Percentiles rank a stretch among this genome's conserved stretches.
Conservation (phyloP, 768 basidiomycete genomes). For the Russula sp. region DNA sequence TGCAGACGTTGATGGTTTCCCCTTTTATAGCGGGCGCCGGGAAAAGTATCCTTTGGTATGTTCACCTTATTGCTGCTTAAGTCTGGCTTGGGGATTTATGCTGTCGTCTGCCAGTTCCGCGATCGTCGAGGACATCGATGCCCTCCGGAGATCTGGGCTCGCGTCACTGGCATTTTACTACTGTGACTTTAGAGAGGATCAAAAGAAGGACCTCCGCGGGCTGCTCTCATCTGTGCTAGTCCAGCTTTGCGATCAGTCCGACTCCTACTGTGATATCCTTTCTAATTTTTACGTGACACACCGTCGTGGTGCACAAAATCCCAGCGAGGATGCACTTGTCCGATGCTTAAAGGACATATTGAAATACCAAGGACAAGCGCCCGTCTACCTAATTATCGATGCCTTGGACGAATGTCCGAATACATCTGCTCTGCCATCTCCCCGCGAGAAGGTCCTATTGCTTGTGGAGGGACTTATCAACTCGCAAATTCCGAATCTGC, state of each 20-base stretch:
- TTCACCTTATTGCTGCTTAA: too few relatives aligned
- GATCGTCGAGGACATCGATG: too few relatives aligned
- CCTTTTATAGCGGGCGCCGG: too few relatives aligned
- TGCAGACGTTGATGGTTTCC: too few relatives aligned
- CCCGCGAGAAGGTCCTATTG: background rate
- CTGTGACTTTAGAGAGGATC: too few relatives aligned
- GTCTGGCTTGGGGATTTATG: too few relatives aligned
- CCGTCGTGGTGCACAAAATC: background rate
- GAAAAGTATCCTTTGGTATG: too few relatives aligned
- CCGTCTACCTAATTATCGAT: background rate
- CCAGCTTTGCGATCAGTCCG: background rate
- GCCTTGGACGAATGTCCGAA: background rate
- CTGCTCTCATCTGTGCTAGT: background rate
- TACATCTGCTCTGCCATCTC: background rate
- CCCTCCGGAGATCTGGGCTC: too few relatives aligned
- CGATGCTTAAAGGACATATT: background rate
- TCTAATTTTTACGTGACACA: background rate
- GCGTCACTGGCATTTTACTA: too few relatives aligned
- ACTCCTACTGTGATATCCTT: background rate
- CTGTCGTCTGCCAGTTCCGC: too few relatives aligned
- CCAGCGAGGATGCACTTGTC: background rate
- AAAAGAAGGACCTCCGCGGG: background rate
- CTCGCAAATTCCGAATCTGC: background rate
- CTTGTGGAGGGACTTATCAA: background rate
- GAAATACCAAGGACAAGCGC: background rate